Conservation (phyloP, 2,329 filamentous ascomycete species). For the Fusarium beomiforme region DNA sequence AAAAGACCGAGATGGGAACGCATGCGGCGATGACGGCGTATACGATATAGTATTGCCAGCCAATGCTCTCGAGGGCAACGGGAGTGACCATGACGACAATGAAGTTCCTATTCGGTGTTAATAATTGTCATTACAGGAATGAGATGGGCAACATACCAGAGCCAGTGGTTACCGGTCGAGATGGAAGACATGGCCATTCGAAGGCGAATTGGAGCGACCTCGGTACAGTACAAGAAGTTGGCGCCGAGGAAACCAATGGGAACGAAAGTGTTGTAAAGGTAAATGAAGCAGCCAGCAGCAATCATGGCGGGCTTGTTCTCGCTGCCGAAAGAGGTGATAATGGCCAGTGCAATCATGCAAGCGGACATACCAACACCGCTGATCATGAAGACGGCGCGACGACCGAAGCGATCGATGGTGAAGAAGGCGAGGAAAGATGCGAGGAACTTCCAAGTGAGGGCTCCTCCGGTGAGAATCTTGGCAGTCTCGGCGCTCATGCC, state of each 20-base stretch:
- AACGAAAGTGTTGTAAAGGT: conserved; percentile 75
- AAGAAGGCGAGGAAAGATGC: conserved; percentile 44
- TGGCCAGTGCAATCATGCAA: conserved; percentile 43
- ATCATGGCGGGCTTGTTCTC: conserved; percentile 39
- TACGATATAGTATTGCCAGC: conserved; percentile 60
- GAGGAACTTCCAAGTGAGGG: conserved; percentile 48
- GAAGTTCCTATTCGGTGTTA: conserved; percentile 48
- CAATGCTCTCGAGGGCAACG: conserved; percentile 67
- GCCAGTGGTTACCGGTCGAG: conserved; percentile 56
- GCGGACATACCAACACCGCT: conserved; percentile 42
- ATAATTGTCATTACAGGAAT: conserved; percentile 24
- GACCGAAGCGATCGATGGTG: conserved; percentile 45
- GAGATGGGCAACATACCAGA: conserved; percentile 31
- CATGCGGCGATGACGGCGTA: conserved; percentile 56
- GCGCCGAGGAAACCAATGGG: conserved; percentile 72
- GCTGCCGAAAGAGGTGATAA: conserved; percentile 35
- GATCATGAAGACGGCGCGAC: conserved; percentile 39
- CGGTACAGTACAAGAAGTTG: conserved; percentile 67
- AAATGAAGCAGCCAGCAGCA: conserved; percentile 58
- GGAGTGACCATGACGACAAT: conserved; percentile 70
- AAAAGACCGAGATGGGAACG: conserved; percentile 54
- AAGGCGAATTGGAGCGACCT: conserved; percentile 60
- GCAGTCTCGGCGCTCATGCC: conserved; percentile 35
- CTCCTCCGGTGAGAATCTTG: conserved; percentile 39
- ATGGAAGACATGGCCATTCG: conserved; percentile 60